phyloP scores from a whole-genome alignment of 2,329 filamentous ascomycete species.

The Botrytis squamosa region DNA sequence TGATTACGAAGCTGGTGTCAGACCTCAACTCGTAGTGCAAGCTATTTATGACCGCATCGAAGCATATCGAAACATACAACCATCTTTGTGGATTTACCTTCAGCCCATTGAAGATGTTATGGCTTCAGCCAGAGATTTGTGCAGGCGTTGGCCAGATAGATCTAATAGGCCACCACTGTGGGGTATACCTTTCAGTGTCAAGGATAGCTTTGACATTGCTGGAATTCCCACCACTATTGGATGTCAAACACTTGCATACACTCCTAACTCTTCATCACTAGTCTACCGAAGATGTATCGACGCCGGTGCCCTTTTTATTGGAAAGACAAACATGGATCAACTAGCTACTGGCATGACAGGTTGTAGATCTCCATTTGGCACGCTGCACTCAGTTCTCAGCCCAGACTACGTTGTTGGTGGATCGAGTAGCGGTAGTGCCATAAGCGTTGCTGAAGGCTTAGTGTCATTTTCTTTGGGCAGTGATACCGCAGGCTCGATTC shows the following conservation, averaged over 20 bases:
- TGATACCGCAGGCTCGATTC: slow-evolving; percentile 53
- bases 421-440: slow-evolving; percentile 53
- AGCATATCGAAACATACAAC: slow-evolving; percentile 47
- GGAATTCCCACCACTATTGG: slow-evolving; percentile 48
- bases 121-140: slow-evolving; percentile 44
- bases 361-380: slow-evolving; percentile 53
- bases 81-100: slow-evolving; percentile 52
- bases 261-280: slow-evolving; percentile 45
- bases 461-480: slow-evolving; percentile 55
- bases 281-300: slow-evolving; percentile 49
- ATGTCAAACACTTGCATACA: slow-evolving; percentile 48
- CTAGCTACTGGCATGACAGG: slow-evolving; percentile 56
- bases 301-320: slow-evolving; percentile 55
- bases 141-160: slow-evolving; percentile 42
- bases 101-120: slow-evolving; percentile 44
- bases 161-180: slow-evolving; percentile 49
- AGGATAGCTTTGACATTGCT: slow-evolving; percentile 50
- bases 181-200: slow-evolving; percentile 51
- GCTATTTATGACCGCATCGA: slow-evolving; percentile 38
- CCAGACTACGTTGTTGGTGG: slow-evolving; percentile 52
- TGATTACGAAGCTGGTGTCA: slow-evolving; percentile 35
- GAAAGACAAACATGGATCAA: slow-evolving; percentile 56
- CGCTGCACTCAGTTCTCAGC: slow-evolving; percentile 48
- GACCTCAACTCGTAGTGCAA: slow-evolving; percentile 33
- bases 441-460: slow-evolving; percentile 50